phyloP scores from a whole-genome alignment of 2,329 filamentous ascomycete genomes.

The Shiraia bambusicola region DNA sequence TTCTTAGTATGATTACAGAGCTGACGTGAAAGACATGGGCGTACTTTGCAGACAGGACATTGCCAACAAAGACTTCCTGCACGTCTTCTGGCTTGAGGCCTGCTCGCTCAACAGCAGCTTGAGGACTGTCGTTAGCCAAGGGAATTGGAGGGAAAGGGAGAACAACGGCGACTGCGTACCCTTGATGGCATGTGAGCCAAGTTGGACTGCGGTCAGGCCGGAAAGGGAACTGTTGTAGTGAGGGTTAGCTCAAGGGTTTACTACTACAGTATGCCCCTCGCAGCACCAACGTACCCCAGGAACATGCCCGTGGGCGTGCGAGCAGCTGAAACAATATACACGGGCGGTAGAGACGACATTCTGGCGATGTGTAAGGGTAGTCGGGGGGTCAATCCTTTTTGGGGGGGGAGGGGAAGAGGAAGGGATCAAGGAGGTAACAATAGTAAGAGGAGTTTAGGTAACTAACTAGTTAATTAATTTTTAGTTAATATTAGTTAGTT shows the following conservation, averaged over 20 bases:
- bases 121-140: constrained; percentile 17
- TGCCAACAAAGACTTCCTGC: constrained; percentile 96
- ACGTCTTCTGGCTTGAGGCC: constrained; percentile 86
- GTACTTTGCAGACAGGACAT: constrained; percentile 95
- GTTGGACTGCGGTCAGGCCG: constrained; percentile 79
- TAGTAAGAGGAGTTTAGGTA: constrained; percentile 7
- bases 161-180: constrained; percentile 53
- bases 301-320: constrained; percentile 94
- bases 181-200: constrained; percentile 92
- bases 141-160: constrained; percentile 9
- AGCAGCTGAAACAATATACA: constrained; percentile 93
- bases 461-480: too few species aligned
- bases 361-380: constrained; percentile 35
- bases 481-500: too few species aligned
- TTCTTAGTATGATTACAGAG: constrained; percentile 8
- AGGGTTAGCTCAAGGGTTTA: constrained; percentile 14
- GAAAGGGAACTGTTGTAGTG: constrained; percentile 71
- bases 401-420: neutral
- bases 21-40: constrained; percentile 18
- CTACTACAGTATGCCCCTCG: constrained; percentile 23
- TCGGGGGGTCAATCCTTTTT: too few species aligned
- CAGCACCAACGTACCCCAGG: constrained; percentile 67
- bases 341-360: constrained; percentile 79
- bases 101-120: constrained; percentile 79
- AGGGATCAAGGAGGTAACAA: constrained; percentile 2